Evolutionary conservation across 345 rosid species (phyloP), one percentile per base, ranked within the genome.

Genomic region (Salix viminalis): DNA sequence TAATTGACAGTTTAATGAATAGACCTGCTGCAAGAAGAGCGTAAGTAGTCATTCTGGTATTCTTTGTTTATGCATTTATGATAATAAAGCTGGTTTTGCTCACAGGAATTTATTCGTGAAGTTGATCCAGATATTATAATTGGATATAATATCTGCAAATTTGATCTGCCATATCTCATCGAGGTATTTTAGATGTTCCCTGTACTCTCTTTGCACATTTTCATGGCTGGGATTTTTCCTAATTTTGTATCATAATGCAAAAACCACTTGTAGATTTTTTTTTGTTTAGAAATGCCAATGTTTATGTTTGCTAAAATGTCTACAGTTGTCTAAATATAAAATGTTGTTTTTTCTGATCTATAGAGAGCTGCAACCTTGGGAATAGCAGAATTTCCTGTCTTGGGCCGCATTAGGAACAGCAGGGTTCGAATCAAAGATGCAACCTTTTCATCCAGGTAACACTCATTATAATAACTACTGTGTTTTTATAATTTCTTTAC

Each of bases 121-220:
- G 96, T 91, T 73, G 99, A 96, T 84, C 99, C 99, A 71, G 99
- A 96, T 87, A 85, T 96, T 82, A 90, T 96, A 75, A 96, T 96
- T 84, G 99, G 99, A 65, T 96, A 93, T 77, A 96, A 96, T 81
- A 96, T 96, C 79, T 96, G 99, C 94, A 96, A 93, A 77, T 96
- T 96, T 78, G 99, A 96, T 85, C 82, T 96, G 86, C 99, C 99
- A 28, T 96, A 96, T 85, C 92, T 96, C 77, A 90, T 96, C 42
- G 97, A 96, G 99, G 99, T 96, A 87, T 79, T 69, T 46, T 75
- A 66, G 75, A 80, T 74, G 62, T 80, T 74, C 54, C 58, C 19
- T 75, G 24, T 66, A 12, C 58, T 44, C 71, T 28, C 34, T 18
- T n/a, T 24, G 73, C 36, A 30, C 26, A 65, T 39, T 65, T 42